phyloP scores from a whole-genome alignment of 768 basidiomycete genomes.

The Amanita polypyramis region DNA sequence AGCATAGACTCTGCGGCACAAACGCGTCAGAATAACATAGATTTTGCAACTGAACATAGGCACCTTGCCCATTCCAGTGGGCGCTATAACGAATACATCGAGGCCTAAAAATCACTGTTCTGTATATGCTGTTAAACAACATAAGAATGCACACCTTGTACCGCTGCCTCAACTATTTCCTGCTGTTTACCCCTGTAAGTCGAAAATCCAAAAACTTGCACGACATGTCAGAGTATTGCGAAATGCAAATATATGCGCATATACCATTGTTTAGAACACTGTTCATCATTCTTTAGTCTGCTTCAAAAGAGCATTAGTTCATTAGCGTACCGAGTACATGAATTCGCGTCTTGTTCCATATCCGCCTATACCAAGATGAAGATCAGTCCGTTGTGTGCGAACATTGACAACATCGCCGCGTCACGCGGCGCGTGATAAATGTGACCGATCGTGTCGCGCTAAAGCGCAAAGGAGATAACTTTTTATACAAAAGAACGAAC shows the following conservation, averaged over 20 bases:
- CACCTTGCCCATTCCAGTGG: constrained; percentile 88
- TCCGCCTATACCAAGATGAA: no score
- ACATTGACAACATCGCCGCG: no score
- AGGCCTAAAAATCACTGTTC: constrained; percentile 28
- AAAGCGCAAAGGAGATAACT: not conserved
- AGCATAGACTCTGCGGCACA: constrained; percentile 59
- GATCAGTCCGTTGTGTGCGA: no score
- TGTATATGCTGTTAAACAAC: not conserved
- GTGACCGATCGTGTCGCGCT: constrained; percentile 17
- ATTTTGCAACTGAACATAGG: not conserved
- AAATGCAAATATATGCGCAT: not conserved
- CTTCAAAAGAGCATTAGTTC: not conserved
- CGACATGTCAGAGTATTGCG: not conserved
- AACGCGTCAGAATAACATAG: not conserved
- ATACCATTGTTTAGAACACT: not conserved
- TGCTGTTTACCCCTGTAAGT: constrained; percentile 71
- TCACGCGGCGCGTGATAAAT: not conserved
- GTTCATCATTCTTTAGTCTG: not conserved
- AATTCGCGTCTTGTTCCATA: not conserved
- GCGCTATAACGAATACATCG: constrained; percentile 74
- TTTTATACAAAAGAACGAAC: not conserved
- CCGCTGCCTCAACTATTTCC: constrained; percentile 63
- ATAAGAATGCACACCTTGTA: constrained; percentile 33
- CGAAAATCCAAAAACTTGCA: constrained; percentile 56
- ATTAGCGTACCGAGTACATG: not conserved